Conservation (phyloP, 163 green algal species). For the Chlorella variabilis region DNA sequence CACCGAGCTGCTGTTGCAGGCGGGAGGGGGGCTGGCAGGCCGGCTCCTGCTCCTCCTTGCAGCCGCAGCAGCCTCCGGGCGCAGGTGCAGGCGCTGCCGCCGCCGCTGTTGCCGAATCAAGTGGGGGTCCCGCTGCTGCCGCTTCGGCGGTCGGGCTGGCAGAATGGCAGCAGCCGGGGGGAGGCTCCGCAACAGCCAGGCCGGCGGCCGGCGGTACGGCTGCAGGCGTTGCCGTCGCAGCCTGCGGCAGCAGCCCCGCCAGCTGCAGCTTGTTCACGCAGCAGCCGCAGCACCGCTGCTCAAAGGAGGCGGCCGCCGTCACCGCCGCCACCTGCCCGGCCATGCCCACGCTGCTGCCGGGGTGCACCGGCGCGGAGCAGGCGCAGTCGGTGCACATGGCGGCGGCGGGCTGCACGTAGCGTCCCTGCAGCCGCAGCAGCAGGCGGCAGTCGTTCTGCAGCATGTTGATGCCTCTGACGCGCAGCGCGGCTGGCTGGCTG, state of each 20-base stretch:
- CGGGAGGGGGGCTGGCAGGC: background rate
- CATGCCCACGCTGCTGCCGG: background rate
- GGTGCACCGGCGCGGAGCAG: constrained; percentile 18
- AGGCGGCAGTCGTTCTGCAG: constrained; percentile 43
- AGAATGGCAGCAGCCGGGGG: constrained; percentile 3
- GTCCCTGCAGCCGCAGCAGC: constrained; percentile 43
- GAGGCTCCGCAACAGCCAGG: too few relatives aligned
- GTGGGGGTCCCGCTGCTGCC: too few relatives aligned
- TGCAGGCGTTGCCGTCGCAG: background rate
- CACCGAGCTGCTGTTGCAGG: background rate
- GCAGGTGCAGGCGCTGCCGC: background rate
- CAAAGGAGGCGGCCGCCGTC: background rate
- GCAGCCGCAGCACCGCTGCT: constrained; percentile 46
- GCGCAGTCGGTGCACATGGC: constrained; percentile 33
- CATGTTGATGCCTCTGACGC: constrained; percentile 38
- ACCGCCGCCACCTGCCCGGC: background rate
- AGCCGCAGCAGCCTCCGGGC: background rate
- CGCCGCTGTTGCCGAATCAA: too few relatives aligned
- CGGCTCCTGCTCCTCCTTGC: background rate
- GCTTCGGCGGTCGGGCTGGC: too few relatives aligned
- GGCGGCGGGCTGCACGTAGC: constrained; percentile 21
- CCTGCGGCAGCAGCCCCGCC: constrained; percentile 17
- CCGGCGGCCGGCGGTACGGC: background rate
- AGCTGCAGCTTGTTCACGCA: constrained; percentile 36
- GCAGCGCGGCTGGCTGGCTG: background rate